These are phyloP conservation scores for Aristolochia fimbriata DNA, from an alignment of 164 flowering plant species.

Conservation along the genomic window DNA sequence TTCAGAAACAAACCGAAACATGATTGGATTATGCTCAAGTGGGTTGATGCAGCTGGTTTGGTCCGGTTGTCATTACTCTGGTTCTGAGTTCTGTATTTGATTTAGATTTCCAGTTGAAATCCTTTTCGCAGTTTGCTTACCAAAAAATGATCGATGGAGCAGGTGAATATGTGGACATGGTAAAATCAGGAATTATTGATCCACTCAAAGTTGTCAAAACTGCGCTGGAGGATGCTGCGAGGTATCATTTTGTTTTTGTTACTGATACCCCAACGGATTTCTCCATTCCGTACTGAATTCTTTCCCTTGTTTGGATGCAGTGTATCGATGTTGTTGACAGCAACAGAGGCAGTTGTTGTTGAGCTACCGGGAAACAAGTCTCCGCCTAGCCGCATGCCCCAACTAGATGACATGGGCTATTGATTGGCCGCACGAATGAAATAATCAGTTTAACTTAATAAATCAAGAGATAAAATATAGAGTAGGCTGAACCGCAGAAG, in stretches of 20 bases:
- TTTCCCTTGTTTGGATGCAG: slow-evolving; percentile 30
- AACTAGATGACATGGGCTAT: slow-evolving; percentile 24
- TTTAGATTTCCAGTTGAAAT: too few species aligned
- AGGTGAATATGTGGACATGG: slow-evolving; percentile 86
- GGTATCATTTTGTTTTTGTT: slow-evolving; percentile 24
- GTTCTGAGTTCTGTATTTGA: too few species aligned
- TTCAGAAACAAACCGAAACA: too few species aligned
- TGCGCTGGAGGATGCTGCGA: slow-evolving; percentile 83
- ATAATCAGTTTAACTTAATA: too few species aligned
- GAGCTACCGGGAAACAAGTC: slow-evolving; percentile 33
- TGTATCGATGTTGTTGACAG: slow-evolving; percentile 62
- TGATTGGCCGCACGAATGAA: not conserved
- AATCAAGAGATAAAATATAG: too few species aligned
- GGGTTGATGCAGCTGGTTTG: too few species aligned
- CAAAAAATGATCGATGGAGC: slow-evolving; percentile 7
- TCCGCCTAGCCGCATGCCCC: slow-evolving; percentile 37
- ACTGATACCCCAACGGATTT: not conserved
- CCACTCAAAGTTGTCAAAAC: slow-evolving; percentile 88
- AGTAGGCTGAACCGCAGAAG: too few species aligned
- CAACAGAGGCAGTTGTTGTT: slow-evolving; percentile 55
- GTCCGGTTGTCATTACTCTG: too few species aligned
- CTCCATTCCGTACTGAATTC: not conserved
- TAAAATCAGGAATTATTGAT: slow-evolving; percentile 81
- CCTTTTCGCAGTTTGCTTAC: too few species aligned
- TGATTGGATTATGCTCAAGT: too few species aligned